Evolutionary conservation across 2,329 filamentous ascomycete genomes (phyloP), one percentile per base, ranked within the genome.

Genomic region (Sarocladiaceae sp.): DNA sequence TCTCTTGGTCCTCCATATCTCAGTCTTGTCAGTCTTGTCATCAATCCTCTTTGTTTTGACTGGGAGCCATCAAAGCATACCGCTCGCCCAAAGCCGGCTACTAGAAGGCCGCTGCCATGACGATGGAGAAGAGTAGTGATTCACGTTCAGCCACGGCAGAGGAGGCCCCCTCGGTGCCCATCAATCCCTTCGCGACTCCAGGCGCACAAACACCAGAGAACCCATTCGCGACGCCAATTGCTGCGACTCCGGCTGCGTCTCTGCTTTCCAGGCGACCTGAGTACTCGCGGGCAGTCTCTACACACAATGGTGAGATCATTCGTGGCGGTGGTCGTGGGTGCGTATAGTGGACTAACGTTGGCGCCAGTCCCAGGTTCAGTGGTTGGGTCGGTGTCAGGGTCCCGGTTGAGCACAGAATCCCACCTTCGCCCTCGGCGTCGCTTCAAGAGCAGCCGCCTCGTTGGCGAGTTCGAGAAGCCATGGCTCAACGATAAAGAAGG

Each of bases 381-480:
- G 15, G 19, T 19, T 15, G 33, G 33, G 21, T 35, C 33, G 6
- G 19, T 6, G 7, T 15, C 21, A 18, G 33, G 33, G 11, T 35
- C 33, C 16, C 5, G 16, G 13, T 15, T 35, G 10, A 35, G 33
- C 33, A 7, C 33, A 18, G 33, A 35, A 20, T 35, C 33, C 4
- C 33, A 35, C 6, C 11, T 35, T 29, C 13, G 3, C 6, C 23
- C 37, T 3, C 37, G 40, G 4, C 13, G 40, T 6, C 40, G 40
- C 13, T 66, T 65, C 53, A 59, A 57, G 48, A 62, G 56, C 48
- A 61, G 61, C 46, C 59, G 62, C 3, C 53, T 67, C 16, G 45
- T 50, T 24, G 59, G 55, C 19, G 55, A 57, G 12, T 64, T 65
- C 48, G 60, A 64, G 42, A 66, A 66, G 52, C 63, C 65, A 37